These are phyloP conservation scores for Leccinum subrobustum DNA, from an alignment of 1,284 basidiomycete genomes.

Conservation along the genomic window DNA sequence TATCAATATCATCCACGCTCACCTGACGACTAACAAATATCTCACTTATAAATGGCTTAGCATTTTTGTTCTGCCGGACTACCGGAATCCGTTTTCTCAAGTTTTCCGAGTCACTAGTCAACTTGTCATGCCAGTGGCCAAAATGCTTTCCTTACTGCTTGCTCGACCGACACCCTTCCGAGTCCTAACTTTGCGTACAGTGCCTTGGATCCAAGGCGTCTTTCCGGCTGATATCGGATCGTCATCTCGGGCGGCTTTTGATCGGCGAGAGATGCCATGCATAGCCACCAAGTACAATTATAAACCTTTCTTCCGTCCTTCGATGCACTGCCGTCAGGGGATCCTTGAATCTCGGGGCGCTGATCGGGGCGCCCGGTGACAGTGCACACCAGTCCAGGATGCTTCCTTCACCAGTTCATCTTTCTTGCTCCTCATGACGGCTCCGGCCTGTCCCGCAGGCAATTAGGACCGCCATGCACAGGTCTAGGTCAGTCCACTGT, in stretches of 20 bases:
- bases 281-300: neutral
- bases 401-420: neutral
- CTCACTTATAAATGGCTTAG: neutral
- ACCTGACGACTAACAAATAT: neutral
- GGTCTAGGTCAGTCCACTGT: neutral
- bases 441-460: neutral
- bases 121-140: neutral
- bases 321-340: neutral
- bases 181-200: neutral
- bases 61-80: neutral
- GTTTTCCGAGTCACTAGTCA: neutral
- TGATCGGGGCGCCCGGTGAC: neutral
- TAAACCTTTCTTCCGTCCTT: neutral
- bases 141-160: neutral
- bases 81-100: neutral
- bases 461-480: neutral
- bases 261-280: neutral
- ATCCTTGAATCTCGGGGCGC: neutral
- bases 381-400: neutral
- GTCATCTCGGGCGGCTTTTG: neutral
- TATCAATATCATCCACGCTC: too few species aligned
- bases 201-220: neutral
- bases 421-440: neutral
- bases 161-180: neutral
- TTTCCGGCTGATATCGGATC: neutral